phyloP scores from a whole-genome alignment of 257 asterid species.

The Lantana camara region DNA sequence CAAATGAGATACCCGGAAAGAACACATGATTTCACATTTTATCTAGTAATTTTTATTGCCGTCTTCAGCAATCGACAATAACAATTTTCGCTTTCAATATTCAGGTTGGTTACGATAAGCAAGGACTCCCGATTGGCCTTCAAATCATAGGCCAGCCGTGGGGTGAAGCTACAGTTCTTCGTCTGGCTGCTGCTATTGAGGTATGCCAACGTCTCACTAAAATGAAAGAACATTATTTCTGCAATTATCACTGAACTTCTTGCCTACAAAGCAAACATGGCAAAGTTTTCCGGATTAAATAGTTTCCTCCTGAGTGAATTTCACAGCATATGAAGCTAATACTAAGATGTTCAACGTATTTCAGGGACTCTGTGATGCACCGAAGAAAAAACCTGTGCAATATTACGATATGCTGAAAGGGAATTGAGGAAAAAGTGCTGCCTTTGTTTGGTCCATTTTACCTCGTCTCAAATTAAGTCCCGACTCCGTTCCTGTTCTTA shows the following conservation, averaged over 20 bases:
- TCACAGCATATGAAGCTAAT: neutral
- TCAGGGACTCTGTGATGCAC: constrained; percentile 70
- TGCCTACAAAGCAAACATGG: neutral
- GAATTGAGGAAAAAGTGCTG: constrained; percentile 34
- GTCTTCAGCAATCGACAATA: no score
- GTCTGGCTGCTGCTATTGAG: constrained; percentile 87
- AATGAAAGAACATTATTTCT: neutral
- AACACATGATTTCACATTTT: no score
- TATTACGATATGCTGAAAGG: constrained; percentile 75
- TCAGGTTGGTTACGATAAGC: constrained; percentile 92
- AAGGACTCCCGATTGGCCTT: constrained; percentile 94
- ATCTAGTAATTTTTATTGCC: no score
- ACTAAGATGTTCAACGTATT: constrained; percentile 20
- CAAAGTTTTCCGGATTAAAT: neutral
- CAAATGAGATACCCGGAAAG: no score
- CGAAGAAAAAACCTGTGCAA: constrained; percentile 78
- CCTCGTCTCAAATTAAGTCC: no score
- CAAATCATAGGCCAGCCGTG: constrained; percentile 96
- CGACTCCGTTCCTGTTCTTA: no score
- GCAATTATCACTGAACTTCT: neutral
- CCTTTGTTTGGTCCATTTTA: no score
- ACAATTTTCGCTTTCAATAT: constrained; percentile 17
- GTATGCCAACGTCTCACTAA: constrained; percentile 35
- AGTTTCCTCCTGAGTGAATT: neutral
- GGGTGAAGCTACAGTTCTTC: constrained; percentile 90